Conservation (phyloP, 352 stramenopile genomes). For the Thalassiosira mediterranea region DNA sequence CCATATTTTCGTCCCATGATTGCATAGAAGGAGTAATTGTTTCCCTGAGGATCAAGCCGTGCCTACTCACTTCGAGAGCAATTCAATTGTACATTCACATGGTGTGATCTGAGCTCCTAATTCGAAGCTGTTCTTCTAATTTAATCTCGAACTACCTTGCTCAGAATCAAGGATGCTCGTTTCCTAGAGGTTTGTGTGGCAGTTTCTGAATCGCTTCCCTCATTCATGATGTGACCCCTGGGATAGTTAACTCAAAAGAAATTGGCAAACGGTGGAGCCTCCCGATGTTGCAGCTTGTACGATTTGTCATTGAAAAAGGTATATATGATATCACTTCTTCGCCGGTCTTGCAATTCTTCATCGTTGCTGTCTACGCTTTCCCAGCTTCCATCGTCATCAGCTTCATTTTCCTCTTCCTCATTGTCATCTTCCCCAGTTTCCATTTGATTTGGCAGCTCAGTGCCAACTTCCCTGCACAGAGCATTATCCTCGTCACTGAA, state of each 20-base stretch:
- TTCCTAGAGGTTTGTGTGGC: too few species aligned
- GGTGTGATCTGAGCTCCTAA: too few species aligned
- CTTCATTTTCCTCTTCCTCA: conserved; percentile 17
- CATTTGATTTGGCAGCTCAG: conserved; percentile 7
- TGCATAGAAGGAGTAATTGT: too few species aligned
- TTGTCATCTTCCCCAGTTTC: conserved; percentile 3
- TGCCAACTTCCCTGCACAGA: conserved; percentile 20
- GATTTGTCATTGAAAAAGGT: conserved; percentile 51
- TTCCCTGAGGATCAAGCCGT: too few species aligned
- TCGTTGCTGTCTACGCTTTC: conserved; percentile 57
- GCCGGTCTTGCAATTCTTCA: conserved; percentile 12
- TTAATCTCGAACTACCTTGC: too few species aligned
- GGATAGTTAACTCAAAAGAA: conserved; percentile 25
- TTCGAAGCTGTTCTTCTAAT: too few species aligned
- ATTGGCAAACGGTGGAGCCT: conserved; percentile 33
- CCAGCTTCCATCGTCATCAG: conserved; percentile 49
- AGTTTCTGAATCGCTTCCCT: too few species aligned
- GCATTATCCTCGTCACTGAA: conserved; percentile 47
- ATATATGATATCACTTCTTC: conserved; percentile 46
- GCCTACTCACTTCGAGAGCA: too few species aligned
- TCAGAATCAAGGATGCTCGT: too few species aligned
- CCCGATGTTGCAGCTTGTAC: conserved; percentile 46
- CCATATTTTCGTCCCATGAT: too few species aligned
- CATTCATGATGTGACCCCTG: too few species aligned
- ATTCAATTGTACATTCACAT: too few species aligned